phyloP scores from a whole-genome alignment of 306 rosid genomes.

The Lotus japonicus region DNA sequence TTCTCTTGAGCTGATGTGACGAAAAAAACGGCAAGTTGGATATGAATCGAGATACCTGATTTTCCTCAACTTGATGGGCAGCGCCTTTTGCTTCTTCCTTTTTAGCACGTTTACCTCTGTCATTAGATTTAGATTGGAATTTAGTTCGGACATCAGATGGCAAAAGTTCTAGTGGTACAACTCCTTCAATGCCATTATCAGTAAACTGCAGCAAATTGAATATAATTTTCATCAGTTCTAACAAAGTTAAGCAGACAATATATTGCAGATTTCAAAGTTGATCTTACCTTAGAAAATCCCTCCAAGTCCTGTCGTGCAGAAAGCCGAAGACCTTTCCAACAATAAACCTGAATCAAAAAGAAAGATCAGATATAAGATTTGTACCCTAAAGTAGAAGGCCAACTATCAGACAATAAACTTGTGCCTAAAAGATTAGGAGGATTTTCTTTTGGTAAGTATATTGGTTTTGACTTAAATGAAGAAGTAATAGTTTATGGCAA shows the following conservation, averaged over 20 bases:
- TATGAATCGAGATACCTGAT: constrained; percentile 53
- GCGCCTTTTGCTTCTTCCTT: constrained; percentile 74
- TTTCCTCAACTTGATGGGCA: constrained; percentile 65
- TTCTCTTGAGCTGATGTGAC: neutral
- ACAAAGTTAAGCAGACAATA: neutral
- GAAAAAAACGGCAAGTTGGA: constrained; percentile 10
- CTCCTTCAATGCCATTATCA: constrained; percentile 87
- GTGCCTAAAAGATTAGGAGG: neutral
- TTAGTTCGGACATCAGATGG: constrained; percentile 75
- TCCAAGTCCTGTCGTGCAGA: constrained; percentile 97
- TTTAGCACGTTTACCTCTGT: constrained; percentile 73
- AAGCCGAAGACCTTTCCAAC: constrained; percentile 97
- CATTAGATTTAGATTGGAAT: constrained; percentile 79
- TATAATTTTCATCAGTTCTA: neutral
- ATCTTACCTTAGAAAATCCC: constrained; percentile 80
- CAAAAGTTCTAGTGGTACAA: constrained; percentile 87
- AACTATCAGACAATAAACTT: neutral
- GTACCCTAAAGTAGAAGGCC: neutral
- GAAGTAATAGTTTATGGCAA: no score
- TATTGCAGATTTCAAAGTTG: neutral
- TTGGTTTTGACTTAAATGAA: neutral
- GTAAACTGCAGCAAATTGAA: constrained; percentile 58
- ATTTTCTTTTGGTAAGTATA: neutral
- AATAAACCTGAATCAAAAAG: constrained; percentile 66
- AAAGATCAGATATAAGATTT: neutral